Evolutionary conservation across 495 filamentous ascomycete genomes (phyloP).

Genomic region (Penicillium silybi): DNA sequence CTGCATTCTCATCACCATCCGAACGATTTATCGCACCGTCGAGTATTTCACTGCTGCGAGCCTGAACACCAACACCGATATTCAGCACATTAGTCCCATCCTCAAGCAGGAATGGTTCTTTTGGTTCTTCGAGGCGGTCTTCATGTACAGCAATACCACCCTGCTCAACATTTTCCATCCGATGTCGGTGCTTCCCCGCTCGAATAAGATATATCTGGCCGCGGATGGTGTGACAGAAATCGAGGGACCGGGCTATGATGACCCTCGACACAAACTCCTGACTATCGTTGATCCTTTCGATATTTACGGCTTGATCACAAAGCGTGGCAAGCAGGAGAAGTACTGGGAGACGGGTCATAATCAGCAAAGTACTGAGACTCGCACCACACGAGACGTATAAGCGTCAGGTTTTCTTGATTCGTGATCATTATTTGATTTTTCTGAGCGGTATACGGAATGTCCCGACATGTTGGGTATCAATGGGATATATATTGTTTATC

Average conservation of each 20-base stretch:
- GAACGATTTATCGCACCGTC: constrained; percentile 64
- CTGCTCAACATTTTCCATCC: constrained; percentile 64
- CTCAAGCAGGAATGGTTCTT: constrained; percentile 69
- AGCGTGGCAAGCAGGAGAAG: constrained; percentile 43
- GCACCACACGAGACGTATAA: not conserved
- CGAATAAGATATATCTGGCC: constrained; percentile 61
- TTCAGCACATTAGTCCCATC: constrained; percentile 46
- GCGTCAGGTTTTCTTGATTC: not conserved
- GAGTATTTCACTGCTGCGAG: constrained; percentile 54
- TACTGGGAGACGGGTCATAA: constrained; percentile 52
- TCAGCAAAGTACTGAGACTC: not conserved
- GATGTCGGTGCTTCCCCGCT: constrained; percentile 54
- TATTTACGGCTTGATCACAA: constrained; percentile 51
- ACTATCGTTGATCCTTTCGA: constrained; percentile 70
- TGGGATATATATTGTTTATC: not conserved
- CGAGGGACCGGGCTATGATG: constrained; percentile 58
- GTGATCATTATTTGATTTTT: not conserved
- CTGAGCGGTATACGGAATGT: not conserved
- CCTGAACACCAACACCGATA: constrained; percentile 31
- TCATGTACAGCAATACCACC: constrained; percentile 61
- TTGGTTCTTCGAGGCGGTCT: constrained; percentile 62
- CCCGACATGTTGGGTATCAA: not conserved
- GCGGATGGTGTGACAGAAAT: constrained; percentile 63
- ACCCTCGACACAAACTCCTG: constrained; percentile 46
- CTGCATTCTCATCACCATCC: constrained; percentile 54